Evolutionary conservation across 2,329 filamentous ascomycete species (phyloP), one percentile per base, ranked within the genome.

Genomic region (Hawksworthiomyces lignivorus): DNA sequence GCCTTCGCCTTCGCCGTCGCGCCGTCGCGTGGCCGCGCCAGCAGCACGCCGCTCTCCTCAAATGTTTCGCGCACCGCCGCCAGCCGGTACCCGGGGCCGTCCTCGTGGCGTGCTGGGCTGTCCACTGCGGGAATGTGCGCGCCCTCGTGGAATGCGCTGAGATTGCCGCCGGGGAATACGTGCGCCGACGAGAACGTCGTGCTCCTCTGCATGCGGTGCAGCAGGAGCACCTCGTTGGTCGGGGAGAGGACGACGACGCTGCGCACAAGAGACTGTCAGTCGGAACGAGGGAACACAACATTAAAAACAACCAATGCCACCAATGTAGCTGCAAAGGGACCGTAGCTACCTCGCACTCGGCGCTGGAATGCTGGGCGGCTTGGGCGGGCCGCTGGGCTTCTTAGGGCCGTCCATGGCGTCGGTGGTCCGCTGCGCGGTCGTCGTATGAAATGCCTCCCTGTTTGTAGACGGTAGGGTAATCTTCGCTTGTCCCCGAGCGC

Each of bases 121-220:
- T 70, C 69, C 0, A 57, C 52, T 1, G 48, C 49, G 0, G 73
- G 70, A 3, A 48, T 27, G 2, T 77, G 59, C 0, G 50, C 50
- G 3, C 85, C 88, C 52, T 97, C 90, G 54, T 95, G 87, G 17
- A 75, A 75, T 0, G 75, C 62, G 11, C 87, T 83, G 18, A 95
- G 72, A 54, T 88, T 88, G 6, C 92, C 92, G 26, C 92, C 92
- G 0, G 92, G 90, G 52, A 98, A 98, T 47, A 98, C 92, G 57
- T 97, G 88, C 0, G 90, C 92, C 0, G 87, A 90, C 4, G 90
- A 77, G 56, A 96, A 97, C 3, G 88, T 84, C 1, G 77, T 79
- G 0, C 87, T 92, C 1, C 83, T 87, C 50, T 82, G 74, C 3
- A 94, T 87, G 48, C 92, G 82, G 60, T 88, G 88, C 8, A 97